Base-by-base conservation (phyloP, 2,329 filamentous ascomycete genomes). In the Cercospora nicotianae region DNA sequence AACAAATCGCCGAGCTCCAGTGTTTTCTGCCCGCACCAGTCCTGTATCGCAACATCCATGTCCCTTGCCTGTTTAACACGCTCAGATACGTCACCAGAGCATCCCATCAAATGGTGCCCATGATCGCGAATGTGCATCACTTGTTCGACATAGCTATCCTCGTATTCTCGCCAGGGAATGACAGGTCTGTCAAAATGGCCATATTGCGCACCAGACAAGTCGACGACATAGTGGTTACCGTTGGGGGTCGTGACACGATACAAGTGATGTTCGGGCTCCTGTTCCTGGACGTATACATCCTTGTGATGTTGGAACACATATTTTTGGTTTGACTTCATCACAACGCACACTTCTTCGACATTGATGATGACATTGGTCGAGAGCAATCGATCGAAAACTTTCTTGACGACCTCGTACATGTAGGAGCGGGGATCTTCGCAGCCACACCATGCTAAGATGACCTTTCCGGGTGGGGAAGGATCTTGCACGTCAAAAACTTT, bases 121-220 rank as follows among this genome's bases (percentile, higher is more conserved):
- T 9, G n/a, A 12, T n/a, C 58, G 18, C 13, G 7, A 23, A 39
- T 39, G 2, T 26, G 3, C 33, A n/a, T 13, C 18, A 42, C 33
- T 10, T 39, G 6, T 23, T 39, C 33, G 23, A 39, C 58, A 42
- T 23, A 60, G 1, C 6, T 33, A 26, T 60, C 36, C 20, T n/a
- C 26, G 58, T 60, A 60, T 28, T 60, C n/a, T 18, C 12, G 10
- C 33, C 58, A 60, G 1, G 36, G n/a, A 3, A 45, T 7, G 3
- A 60, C 33, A 31, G 58, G 58, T 36, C 36, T 10, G n/a, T 60
- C 23, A 12, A 57, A 7, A 16, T 23, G 13, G 58, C 18, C 58
- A n/a, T 60, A 60, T 28, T 60, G 58, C 3, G 58, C 33, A 60
- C 31, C 31, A 60, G 58, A 60, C 33, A 60, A 20, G 16, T 60